Evolutionary conservation across 1,139 yeast species (phyloP), one percentile per base, ranked within the genome.

Genomic region (Candida labiduridarum): DNA sequence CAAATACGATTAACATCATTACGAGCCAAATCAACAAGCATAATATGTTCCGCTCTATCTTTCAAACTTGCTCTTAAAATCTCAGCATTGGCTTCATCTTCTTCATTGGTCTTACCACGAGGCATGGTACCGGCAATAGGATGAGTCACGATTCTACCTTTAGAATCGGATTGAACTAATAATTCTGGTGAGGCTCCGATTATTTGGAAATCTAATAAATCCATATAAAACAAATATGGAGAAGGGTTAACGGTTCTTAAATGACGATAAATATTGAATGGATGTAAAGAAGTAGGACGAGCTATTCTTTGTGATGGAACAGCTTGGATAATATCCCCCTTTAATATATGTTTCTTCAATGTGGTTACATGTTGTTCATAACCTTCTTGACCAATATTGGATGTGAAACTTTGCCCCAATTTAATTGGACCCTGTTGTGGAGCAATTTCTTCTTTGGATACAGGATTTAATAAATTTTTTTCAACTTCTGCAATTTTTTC

Each of bases 151-250:
- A 94, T 82, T 59, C 89, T 83, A 56, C 88, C 85, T 41, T 85
- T 77, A 19, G 59, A 55, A 59, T 91, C 97, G 2, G 89, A 77
- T 68, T 89, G 89, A 50, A 94, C 98, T 50, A 94, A 76, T 52
- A 92, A 74, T 67, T 94, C 99, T 1, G 99, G 99, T 16, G 97
- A 90, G 0, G 99, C 99, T 41, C 99, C 99, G 50, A 94, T 94
- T 49, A 94, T 82, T 67, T 92, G 97, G 74, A 94, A 94, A 59
- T 90, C 97, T 51, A 89, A 66, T 63, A 89, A 87, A 67, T 94
- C 98, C 57, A 94, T 85, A 70, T 91, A 94, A 67, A 94, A 94
- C 76, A 94, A 79, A 68, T 94, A 94, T 34, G 99, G 99, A 1
- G 97, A 90, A 5, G 99, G 99, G 69, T 95, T 94, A 48, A 95